Conservation (phyloP, 2,329 filamentous ascomycete species). For the Xylariaceae sp. region DNA sequence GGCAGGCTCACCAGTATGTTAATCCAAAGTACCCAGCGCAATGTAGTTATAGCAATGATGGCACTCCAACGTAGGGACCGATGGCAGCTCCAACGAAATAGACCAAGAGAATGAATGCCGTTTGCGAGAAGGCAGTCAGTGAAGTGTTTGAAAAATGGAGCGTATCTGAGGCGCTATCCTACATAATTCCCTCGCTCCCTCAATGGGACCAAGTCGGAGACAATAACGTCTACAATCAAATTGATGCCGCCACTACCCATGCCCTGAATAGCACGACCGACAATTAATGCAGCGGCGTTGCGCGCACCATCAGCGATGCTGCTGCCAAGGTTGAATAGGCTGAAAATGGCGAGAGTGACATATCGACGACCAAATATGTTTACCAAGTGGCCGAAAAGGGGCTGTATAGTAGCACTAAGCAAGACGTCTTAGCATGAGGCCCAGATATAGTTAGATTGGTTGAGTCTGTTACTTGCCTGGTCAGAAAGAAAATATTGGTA, state of each 20-base stretch:
- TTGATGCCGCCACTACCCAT: conserved; percentile 37
- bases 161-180: no score
- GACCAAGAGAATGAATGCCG: conserved; percentile 38
- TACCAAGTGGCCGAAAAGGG: conserved; percentile 50
- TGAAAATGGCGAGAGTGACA: conserved; percentile 41
- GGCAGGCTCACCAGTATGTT: neutral
- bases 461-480: no score
- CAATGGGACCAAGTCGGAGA: conserved; percentile 55
- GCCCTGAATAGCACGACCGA: conserved; percentile 49
- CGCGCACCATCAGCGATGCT: conserved; percentile 50
- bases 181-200: conserved; percentile 49
- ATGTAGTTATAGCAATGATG: no score
- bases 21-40: no score
- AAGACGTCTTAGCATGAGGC: no score
- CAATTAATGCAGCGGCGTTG: conserved; percentile 49
- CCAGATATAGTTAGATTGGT: no score
- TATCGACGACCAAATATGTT: conserved; percentile 53
- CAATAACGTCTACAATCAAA: conserved; percentile 52
- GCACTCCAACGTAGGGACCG: conserved; percentile 38
- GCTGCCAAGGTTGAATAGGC: conserved; percentile 53
- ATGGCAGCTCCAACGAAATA: conserved; percentile 41
- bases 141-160: no score
- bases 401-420: conserved; percentile 49
- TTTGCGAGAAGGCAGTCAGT: no score
- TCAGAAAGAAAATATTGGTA: conserved; percentile 20